phyloP scores from a whole-genome alignment of 805 yeast species.

The Wickerhamomyces rabaulensis region DNA sequence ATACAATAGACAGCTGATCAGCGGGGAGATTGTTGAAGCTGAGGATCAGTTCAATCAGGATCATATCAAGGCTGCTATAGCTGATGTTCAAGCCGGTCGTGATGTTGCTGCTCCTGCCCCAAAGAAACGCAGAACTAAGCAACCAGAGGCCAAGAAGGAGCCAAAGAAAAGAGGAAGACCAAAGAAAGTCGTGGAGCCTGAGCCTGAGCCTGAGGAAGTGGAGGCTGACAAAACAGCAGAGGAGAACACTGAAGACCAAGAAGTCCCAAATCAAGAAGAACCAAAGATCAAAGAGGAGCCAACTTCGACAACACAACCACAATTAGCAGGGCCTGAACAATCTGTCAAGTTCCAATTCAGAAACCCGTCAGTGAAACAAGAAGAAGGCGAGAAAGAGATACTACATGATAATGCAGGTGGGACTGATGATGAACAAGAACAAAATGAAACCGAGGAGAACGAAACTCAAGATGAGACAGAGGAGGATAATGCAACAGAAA shows the following conservation, averaged over 20 bases:
- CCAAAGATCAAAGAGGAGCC: neutral
- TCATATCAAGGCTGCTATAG: conserved; percentile 4
- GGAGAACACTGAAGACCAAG: neutral
- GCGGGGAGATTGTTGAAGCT: conserved; percentile 15
- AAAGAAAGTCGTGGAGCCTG: neutral
- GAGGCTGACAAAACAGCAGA: too few relatives aligned
- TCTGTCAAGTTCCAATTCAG: conserved; percentile 9
- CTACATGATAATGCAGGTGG: conserved; percentile 5
- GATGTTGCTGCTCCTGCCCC: neutral
- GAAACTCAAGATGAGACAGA: conserved; percentile 6
- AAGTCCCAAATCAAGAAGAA: neutral
- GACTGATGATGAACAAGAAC: conserved; percentile 6
- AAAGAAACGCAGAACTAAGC: conserved; percentile 4
- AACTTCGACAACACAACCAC: neutral
- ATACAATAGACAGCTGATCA: conserved; percentile 9
- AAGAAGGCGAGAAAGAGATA: neutral
- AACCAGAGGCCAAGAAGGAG: neutral
- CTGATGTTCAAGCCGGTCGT: neutral
- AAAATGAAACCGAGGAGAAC: conserved; percentile 3
- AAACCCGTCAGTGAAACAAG: neutral
- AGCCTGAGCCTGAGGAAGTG: neutral
- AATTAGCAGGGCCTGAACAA: neutral
- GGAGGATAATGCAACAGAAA: conserved; percentile 5
- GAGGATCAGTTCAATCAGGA: conserved; percentile 18
- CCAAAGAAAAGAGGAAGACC: conserved; percentile 1